Evolutionary conservation across 164 flowering plant species (phyloP), one percentile per base, ranked within the genome.

Genomic region (Nymphaea thermarum): DNA sequence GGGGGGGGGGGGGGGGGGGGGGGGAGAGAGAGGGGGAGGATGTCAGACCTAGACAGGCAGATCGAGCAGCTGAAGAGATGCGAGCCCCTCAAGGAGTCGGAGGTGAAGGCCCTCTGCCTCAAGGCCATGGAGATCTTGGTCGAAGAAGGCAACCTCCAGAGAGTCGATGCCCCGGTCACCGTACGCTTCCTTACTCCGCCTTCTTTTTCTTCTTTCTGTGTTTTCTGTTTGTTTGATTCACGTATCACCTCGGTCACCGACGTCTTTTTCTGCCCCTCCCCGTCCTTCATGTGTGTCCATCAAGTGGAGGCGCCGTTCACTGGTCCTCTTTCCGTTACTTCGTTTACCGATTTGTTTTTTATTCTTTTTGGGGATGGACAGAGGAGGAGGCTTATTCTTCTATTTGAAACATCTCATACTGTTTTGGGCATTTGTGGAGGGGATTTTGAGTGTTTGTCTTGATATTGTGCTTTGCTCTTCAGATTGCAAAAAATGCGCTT

Each of bases 61-160:
- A 94, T 94, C 68, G 98, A 91, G 84, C 95, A 91, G 80, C 83
- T 94, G 70, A 91, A 90, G 80, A 83, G 79, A 70, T 94, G 98
- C 83, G 98, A 94, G 77, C 95, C 98, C 3, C 77, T 94, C 70
- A 90, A 85, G 72, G 98, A 94, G 68, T 91, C 96, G 3, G 96
- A 94, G 73, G 97, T 94, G 65, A 94, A 94, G 65, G 87, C 93
- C 47, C 93, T 94, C 3, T 94, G 98, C 73, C 89, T 91, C 64
- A 94, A 91, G 79, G 98, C 98, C 65, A 94, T 94, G 86, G 98
- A 94, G 76, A 94, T 94, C 79, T 87, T 94, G 51, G 98, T 94
- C 43, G 98, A 94, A 72, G 97, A 94, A 76, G 87, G 97, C 77
- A 94, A 94, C 70, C 97, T 94, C 69, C 98, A 94, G 71, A 72